Percentiles rank a stretch among this genome's conserved stretches.
Conservation (phyloP, 2,329 filamentous ascomycete species). For the Cryphonectria parasitica region DNA sequence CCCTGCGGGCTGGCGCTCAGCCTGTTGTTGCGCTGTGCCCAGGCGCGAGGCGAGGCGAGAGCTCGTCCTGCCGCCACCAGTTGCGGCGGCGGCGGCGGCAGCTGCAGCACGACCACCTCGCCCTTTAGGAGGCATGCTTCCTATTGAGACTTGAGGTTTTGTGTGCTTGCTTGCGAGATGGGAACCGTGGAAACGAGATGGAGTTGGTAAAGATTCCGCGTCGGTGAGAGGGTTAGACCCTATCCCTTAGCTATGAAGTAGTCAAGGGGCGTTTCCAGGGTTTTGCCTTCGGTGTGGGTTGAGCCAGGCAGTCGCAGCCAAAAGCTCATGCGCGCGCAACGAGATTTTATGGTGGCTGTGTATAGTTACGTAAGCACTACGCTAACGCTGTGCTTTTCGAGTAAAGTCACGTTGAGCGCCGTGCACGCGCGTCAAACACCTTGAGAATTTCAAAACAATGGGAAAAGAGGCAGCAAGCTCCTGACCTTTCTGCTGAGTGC, state of each 20-base stretch:
- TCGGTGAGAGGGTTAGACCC: constrained; percentile 6
- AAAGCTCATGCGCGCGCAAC: too few species aligned
- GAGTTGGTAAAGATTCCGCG: background rate
- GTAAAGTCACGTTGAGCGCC: background rate
- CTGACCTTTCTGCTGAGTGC: background rate
- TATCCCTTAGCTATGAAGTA: constrained; percentile 3
- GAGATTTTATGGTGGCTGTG: background rate
- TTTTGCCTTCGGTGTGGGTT: background rate
- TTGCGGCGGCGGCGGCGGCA: constrained; percentile 10
- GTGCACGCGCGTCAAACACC: too few species aligned
- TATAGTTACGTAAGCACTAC: background rate
- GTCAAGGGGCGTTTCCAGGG: background rate
- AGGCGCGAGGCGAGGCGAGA: constrained; percentile 26
- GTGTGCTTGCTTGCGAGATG: background rate
- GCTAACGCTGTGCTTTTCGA: background rate
- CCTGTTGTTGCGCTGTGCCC: constrained; percentile 17
- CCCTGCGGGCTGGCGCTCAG: constrained; percentile 23
- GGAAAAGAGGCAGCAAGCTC: background rate
- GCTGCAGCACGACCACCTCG: constrained; percentile 19
- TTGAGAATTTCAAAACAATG: too few species aligned
- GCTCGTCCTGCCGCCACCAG: constrained; percentile 21
- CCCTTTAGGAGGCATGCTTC: constrained; percentile 24
- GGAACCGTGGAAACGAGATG: background rate
- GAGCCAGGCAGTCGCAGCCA: background rate
- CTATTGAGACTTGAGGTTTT: background rate